Conservation (phyloP, 129 eudicot species). For the Pittosporum tobira region DNA sequence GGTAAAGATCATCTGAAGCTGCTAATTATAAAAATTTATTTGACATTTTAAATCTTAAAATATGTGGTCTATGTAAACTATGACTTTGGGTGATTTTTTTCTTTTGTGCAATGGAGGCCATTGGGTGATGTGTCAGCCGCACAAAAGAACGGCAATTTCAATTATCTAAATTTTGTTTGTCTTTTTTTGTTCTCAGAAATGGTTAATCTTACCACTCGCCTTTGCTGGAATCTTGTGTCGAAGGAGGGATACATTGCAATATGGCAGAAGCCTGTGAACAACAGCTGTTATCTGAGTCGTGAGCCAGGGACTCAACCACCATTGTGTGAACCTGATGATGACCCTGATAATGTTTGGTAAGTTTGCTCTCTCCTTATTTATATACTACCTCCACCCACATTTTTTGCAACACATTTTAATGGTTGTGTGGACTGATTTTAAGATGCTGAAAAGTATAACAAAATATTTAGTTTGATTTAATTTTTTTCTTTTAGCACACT, state of each 20-base stretch:
- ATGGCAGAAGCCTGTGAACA: constrained; percentile 85
- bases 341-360: constrained; percentile 91
- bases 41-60: not conserved
- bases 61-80: no score
- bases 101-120: no score
- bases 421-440: no score
- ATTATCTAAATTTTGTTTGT: not conserved
- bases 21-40: no score
- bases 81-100: no score
- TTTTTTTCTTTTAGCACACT: no score
- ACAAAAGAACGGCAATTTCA: not conserved
- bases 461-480: no score
- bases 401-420: no score
- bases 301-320: constrained; percentile 67
- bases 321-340: constrained; percentile 67
- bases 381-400: no score
- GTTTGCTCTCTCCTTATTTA: no score
- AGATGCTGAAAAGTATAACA: no score
- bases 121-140: no score
- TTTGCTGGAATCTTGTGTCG: constrained; percentile 94
- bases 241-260: constrained; percentile 94
- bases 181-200: constrained; percentile 46
- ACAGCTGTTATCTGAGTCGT: constrained; percentile 80
- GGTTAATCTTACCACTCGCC: constrained; percentile 72
- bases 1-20: constrained; percentile 34